Percentiles rank a stretch among this genome's conserved stretches.
phyloP scores from a whole-genome alignment of 2,329 filamentous ascomycete species.

The Clarireedia sp. region DNA sequence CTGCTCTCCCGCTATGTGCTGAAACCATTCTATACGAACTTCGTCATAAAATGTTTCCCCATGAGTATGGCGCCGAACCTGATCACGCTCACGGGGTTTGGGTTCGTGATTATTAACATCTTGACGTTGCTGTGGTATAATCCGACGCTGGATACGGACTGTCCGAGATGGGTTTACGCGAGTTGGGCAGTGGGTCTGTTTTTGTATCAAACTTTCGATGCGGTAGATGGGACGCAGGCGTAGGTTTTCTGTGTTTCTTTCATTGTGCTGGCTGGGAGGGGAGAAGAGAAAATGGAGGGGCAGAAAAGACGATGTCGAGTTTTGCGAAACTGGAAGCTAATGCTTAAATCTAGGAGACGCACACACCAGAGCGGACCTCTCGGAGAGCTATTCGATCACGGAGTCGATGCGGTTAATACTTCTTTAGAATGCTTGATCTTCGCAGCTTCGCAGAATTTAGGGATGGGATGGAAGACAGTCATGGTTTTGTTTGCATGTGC shows the following conservation, averaged over 20 bases:
- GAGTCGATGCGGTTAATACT: slow-evolving; percentile 94
- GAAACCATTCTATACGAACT: slow-evolving; percentile 94
- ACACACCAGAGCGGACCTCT: slow-evolving; percentile 89
- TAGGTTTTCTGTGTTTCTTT: slow-evolving; percentile 38
- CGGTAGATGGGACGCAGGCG: slow-evolving; percentile 91
- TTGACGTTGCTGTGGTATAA: slow-evolving; percentile 93
- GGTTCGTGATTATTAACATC: slow-evolving; percentile 83
- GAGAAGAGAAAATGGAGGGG: background rate
- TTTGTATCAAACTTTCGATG: slow-evolving; percentile 96
- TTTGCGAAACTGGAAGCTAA: slow-evolving; percentile 6
- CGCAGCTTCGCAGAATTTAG: slow-evolving; percentile 84
- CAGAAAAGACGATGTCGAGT: too few species aligned
- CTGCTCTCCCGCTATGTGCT: slow-evolving; percentile 85
- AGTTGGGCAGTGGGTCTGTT: slow-evolving; percentile 86
- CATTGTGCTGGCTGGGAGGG: background rate
- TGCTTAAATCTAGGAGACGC: slow-evolving; percentile 50
- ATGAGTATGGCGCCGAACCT: slow-evolving; percentile 86
- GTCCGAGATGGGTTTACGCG: slow-evolving; percentile 90
- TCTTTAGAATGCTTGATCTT: slow-evolving; percentile 90
- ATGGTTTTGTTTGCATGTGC: slow-evolving; percentile 73
- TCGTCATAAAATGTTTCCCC: slow-evolving; percentile 90
- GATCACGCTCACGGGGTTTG: slow-evolving; percentile 87
- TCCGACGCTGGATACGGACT: slow-evolving; percentile 87
- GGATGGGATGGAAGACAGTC: slow-evolving; percentile 85
- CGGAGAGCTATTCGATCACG: slow-evolving; percentile 95